A percentile compares a stretch with the other conserved stretches of the same genome.
Evolutionary conservation across 192 early-diverging fungal species (phyloP).

Genomic region (Anaeromyces robustus): DNA sequence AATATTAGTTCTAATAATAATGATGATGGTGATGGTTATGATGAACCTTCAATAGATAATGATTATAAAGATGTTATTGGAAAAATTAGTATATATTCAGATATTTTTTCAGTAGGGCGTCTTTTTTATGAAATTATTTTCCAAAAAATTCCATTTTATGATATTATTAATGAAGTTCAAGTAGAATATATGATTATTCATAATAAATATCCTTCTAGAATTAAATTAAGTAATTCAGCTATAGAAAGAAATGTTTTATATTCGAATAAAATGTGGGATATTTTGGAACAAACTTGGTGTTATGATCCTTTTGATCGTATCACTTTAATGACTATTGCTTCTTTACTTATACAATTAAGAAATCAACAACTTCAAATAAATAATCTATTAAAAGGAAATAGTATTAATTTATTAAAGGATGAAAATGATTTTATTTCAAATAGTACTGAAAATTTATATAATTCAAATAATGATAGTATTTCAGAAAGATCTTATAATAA

Average conservation of each 20-base stretch:
- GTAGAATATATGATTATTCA: neutral
- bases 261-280: neutral
- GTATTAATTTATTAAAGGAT: too few relatives aligned
- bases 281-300: neutral
- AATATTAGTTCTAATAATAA: neutral
- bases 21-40: neutral
- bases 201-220: neutral
- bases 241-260: neutral
- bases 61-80: neutral
- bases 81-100: neutral
- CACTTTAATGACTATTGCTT: neutral
- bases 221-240: neutral
- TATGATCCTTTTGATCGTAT: neutral
- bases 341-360: neutral
- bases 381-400: neutral
- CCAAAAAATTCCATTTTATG: neutral
- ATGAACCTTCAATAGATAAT: neutral
- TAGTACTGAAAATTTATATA: too few relatives aligned
- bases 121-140: neutral
- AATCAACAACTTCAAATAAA: neutral
- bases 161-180: neutral
- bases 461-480: too few relatives aligned
- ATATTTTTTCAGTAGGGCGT: neutral
- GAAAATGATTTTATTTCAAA: too few relatives aligned
- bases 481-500: too few relatives aligned